Evolutionary conservation across 306 rosid species (phyloP).

Genomic region (Lithocarpus polystachyus): DNA sequence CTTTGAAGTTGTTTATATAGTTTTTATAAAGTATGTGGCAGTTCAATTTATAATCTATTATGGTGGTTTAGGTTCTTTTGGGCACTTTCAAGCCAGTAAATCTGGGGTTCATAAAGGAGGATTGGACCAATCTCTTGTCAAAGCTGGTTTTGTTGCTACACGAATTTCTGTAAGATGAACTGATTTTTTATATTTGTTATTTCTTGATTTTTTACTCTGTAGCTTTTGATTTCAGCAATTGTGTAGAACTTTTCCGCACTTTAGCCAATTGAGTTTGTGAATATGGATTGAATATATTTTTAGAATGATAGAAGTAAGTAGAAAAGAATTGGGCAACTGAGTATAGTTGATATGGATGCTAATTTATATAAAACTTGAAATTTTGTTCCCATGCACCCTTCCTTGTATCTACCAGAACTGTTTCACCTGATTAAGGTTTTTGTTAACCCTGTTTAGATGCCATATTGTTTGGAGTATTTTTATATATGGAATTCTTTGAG

Average conservation of each 20-base stretch:
- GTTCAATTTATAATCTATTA: neutral
- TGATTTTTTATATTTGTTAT: neutral
- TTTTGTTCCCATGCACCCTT: neutral
- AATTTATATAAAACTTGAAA: neutral
- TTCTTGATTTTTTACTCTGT: neutral
- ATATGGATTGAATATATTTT: neutral
- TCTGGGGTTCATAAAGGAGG: conserved; percentile 96
- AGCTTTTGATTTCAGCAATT: neutral
- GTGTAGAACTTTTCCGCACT: neutral
- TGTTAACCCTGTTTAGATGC: neutral
- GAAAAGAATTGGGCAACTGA: neutral
- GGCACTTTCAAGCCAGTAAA: conserved; percentile 94
- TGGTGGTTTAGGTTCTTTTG: conserved; percentile 81
- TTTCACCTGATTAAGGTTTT: neutral
- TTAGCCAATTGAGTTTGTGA: neutral
- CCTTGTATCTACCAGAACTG: neutral
- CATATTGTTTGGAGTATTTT: neutral
- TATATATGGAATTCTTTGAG: too few relatives aligned
- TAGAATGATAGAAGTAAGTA: neutral
- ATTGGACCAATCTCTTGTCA: conserved; percentile 71
- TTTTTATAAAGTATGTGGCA: neutral
- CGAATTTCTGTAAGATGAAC: conserved; percentile 72
- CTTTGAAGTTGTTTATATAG: neutral
- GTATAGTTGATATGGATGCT: neutral
- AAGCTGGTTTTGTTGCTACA: conserved; percentile 96